These are phyloP conservation scores for Paradendryphiella salina DNA, from an alignment of 2,329 filamentous ascomycete genomes.

Conservation along the genomic window DNA sequence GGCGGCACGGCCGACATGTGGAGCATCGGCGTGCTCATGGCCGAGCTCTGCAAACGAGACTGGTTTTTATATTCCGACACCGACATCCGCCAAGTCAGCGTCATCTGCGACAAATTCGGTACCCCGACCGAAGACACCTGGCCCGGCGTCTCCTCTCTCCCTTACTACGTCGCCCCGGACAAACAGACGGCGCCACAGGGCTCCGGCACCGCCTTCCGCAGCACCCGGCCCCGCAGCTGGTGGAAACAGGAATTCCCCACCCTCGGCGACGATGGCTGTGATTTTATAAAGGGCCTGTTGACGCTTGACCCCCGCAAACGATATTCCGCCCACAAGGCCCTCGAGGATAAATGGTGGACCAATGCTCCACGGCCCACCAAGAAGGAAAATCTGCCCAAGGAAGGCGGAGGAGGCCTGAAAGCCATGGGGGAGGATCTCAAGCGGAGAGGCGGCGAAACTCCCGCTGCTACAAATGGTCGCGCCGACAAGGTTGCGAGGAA, in stretches of 20 bases:
- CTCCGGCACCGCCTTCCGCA: conserved; percentile 46
- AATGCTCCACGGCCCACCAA: conserved; percentile 79
- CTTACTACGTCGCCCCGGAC: conserved; percentile 75
- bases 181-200: conserved; percentile 36
- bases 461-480: conserved; percentile 52
- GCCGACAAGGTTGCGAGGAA: conserved; percentile 79
- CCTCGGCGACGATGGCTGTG: conserved; percentile 79
- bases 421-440: conserved; percentile 83
- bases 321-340: conserved; percentile 73
- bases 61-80: conserved; percentile 83
- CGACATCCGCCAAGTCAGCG: conserved; percentile 81
- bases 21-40: conserved; percentile 91
- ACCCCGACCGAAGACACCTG: conserved; percentile 93
- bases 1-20: conserved; percentile 90
- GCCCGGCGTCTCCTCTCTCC: conserved; percentile 83
- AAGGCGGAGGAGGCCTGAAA: conserved; percentile 65
- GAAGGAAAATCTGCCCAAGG: conserved; percentile 81
- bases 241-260: conserved; percentile 79
- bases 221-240: conserved; percentile 69
- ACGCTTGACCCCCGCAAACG: conserved; percentile 84
- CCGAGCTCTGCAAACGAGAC: conserved; percentile 80
- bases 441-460: conserved; percentile 69
- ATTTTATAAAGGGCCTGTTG: conserved; percentile 84
- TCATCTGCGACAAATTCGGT: conserved; percentile 83
- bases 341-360: conserved; percentile 85